Base-by-base conservation (phyloP, 495 filamentous ascomycete genomes). In the Pseudomonodictys pantanalensis region DNA sequence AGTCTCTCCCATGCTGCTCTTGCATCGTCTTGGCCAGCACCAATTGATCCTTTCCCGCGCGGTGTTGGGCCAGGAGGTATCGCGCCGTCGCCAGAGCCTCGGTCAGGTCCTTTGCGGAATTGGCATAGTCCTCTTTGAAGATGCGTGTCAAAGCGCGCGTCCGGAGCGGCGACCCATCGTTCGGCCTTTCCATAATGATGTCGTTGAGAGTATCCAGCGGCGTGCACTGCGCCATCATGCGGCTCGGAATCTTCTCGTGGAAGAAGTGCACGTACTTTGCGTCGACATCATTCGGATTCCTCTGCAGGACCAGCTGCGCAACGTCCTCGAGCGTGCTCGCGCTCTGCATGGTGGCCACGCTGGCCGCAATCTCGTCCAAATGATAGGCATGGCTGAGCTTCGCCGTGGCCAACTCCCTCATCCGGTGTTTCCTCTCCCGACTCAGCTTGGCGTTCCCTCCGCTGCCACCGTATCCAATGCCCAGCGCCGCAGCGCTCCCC, bases 251-350 rank as follows among this genome's bases (percentile, higher is more conserved):
- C 76, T 91, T 91, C 67, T 92, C 89, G 72, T 91, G 88, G 69
- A 92, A 91, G 72, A 92, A 91, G 64, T 92, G 86, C 3, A 91
- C 88, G 59, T 92, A 92, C 62, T 86, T 87, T 26, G 86, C 88
- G 62, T 91, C 87, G 9, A 77, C 69, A 60, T 89, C 81, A 22
- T 77, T 66, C 0, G 81, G 73, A 48, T 78, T 83, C 46, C 89
- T 76, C 66, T 86, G 82, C 45, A 91, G 72, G 17, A 91, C 89
- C 48, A 84, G 77, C 18, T 80, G 76, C n/a, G 86, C 88, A 2
- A 91, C 89, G 46, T 90, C 86, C 68, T 91, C 89, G 6, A 92
- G 71, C 4, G 85, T 82, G n/a, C 85, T 88, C 4, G 88, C 82
- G 35, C 82, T 83, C 70, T 91, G 88, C 89, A 91, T 91, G 0